phyloP scores from a whole-genome alignment of 495 filamentous ascomycete species.

The Trichocladium uniseriatum region DNA sequence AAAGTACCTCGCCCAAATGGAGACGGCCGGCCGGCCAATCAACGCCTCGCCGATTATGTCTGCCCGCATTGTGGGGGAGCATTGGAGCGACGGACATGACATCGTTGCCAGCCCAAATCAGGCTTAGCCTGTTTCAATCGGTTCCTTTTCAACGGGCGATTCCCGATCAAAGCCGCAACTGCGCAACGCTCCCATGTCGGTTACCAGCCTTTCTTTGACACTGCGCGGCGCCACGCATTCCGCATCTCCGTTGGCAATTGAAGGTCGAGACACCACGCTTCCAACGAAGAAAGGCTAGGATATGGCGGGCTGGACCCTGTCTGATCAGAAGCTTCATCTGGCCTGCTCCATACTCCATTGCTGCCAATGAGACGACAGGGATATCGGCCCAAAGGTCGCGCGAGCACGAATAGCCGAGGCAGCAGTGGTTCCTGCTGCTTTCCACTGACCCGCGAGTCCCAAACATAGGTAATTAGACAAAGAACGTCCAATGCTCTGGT shows the following conservation, averaged over 20 bases:
- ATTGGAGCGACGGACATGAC: constrained; percentile 13
- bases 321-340: not conserved
- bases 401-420: constrained; percentile 10
- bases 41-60: constrained; percentile 17
- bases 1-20: constrained; percentile 25
- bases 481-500: no score
- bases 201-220: not conserved
- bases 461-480: no score
- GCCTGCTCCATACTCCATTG: not conserved
- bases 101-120: constrained; percentile 13
- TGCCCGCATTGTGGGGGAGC: constrained; percentile 24
- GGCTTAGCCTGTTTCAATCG: constrained; percentile 18
- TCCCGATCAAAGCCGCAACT: constrained; percentile 9
- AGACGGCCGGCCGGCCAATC: constrained; percentile 19
- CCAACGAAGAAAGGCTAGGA: not conserved
- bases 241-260: not conserved
- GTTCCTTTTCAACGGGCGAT: not conserved
- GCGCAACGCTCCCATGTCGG: not conserved
- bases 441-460: not conserved
- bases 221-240: not conserved
- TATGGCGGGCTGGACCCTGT: not conserved
- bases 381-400: not conserved
- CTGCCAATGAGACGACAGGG: not conserved
- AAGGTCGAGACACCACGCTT: not conserved
- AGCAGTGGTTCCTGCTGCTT: not conserved